Evolutionary conservation across 2,329 filamentous ascomycete genomes (phyloP).

Genomic region (Ophiostoma sp.): DNA sequence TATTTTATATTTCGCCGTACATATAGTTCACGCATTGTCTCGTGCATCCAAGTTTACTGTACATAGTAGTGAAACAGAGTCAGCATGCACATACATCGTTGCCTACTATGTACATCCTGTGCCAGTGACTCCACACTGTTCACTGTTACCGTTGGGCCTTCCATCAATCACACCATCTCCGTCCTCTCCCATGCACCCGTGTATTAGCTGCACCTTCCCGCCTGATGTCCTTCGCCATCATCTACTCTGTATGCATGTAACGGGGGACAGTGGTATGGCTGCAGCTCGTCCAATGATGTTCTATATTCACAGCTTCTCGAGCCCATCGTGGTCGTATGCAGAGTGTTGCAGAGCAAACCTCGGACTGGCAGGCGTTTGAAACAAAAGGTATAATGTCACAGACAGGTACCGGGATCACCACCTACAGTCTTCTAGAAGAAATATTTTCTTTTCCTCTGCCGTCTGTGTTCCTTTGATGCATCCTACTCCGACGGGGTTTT

Average conservation of each 20-base stretch:
- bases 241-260: not conserved
- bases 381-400: not conserved
- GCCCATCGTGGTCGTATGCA: not conserved
- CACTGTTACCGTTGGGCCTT: not conserved
- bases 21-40: constrained; percentile 3
- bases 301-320: not conserved
- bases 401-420: not conserved
- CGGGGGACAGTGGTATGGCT: not conserved
- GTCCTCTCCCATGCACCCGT: not conserved
- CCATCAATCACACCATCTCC: not conserved
- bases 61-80: not conserved
- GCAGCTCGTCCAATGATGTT: not conserved
- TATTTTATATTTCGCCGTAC: constrained; percentile 5
- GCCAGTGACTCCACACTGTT: not conserved
- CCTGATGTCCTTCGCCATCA: not conserved
- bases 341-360: not conserved
- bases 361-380: not conserved
- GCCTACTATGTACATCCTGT: not conserved
- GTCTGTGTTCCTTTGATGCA: not conserved
- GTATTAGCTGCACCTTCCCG: not conserved
- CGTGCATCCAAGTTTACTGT: not conserved
- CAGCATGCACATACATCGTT: not conserved
- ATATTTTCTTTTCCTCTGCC: not conserved
- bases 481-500: constrained; percentile 12
- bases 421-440: constrained; percentile 8